Evolutionary conservation across 352 stramenopile genomes (phyloP).

Genomic region (Phytophthora cryptogea): DNA sequence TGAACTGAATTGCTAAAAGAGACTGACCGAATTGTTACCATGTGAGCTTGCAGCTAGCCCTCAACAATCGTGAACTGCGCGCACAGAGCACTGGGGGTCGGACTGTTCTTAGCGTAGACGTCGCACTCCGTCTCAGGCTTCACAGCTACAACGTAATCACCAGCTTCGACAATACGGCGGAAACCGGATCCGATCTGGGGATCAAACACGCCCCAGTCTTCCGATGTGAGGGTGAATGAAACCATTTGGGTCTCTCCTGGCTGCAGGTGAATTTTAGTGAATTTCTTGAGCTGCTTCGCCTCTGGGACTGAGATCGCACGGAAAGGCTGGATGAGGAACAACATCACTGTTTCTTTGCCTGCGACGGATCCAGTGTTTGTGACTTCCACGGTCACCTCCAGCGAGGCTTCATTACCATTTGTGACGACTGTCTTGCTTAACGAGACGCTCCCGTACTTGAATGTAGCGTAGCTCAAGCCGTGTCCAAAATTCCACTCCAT

Average conservation of each 20-base stretch:
- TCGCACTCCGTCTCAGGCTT: constrained; percentile 79
- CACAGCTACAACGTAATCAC: constrained; percentile 67
- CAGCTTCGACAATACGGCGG: constrained; percentile 53
- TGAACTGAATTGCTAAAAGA: constrained; percentile 4
- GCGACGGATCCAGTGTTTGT: constrained; percentile 60
- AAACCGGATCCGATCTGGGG: constrained; percentile 67
- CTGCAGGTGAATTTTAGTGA: constrained; percentile 70
- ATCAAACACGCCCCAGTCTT: constrained; percentile 65
- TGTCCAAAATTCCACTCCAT: constrained; percentile 73
- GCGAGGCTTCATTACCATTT: constrained; percentile 19
- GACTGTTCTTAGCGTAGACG: constrained; percentile 42
- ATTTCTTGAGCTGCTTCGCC: constrained; percentile 82
- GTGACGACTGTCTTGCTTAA: constrained; percentile 45
- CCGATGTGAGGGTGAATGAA: constrained; percentile 44
- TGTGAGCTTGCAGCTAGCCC: constrained; percentile 17
- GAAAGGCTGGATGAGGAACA: constrained; percentile 78
- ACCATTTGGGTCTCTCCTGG: constrained; percentile 45
- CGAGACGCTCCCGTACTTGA: constrained; percentile 51
- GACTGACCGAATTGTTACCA: constrained; percentile 13
- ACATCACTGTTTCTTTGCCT: constrained; percentile 80
- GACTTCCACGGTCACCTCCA: constrained; percentile 61
- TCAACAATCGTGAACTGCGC: constrained; percentile 49
- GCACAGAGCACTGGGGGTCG: constrained; percentile 43
- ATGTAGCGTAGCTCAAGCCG: constrained; percentile 71
- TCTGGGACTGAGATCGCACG: constrained; percentile 69